Evolutionary conservation across 371 early-diverging fungal species (phyloP).

Genomic region (Parasitella parasitica): DNA sequence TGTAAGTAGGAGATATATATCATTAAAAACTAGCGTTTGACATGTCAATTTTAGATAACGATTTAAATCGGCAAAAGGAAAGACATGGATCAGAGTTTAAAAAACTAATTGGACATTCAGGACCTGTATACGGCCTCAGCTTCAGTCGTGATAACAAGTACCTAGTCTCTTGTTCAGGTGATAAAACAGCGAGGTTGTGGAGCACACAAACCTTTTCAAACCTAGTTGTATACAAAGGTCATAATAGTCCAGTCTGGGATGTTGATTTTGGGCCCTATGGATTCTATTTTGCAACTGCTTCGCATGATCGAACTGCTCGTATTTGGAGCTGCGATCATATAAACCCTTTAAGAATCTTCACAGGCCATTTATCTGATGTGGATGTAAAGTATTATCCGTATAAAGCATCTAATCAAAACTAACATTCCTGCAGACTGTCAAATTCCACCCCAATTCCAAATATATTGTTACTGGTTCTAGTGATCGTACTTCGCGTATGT

Average conservation of each 20-base stretch:
- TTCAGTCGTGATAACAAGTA: conserved; percentile 91
- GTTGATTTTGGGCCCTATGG: conserved; percentile 89
- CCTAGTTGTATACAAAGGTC: conserved; percentile 94
- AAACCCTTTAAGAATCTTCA: conserved; percentile 96
- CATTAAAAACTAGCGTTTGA: too few species aligned
- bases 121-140: conserved; percentile 92
- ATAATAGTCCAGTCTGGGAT: conserved; percentile 98
- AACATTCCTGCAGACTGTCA: conserved; percentile 62
- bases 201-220: conserved; percentile 89
- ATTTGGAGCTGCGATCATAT: conserved; percentile 97
- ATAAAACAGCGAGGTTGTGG: conserved; percentile 97
- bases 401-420: not conserved
- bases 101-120: conserved; percentile 93
- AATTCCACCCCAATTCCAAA: conserved; percentile 98
- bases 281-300: conserved; percentile 97
- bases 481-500: conserved; percentile 95
- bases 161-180: conserved; percentile 93
- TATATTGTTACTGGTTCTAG: conserved; percentile 96
- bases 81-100: conserved; percentile 58
- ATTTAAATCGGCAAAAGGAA: conserved; percentile 56
- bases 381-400: conserved; percentile 62
- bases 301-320: conserved; percentile 95
- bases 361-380: conserved; percentile 98
- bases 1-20: too few species aligned
- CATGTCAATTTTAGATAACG: conserved; percentile 41